Evolutionary conservation across 768 basidiomycete genomes (phyloP).

Genomic region (Trametes elegans): DNA sequence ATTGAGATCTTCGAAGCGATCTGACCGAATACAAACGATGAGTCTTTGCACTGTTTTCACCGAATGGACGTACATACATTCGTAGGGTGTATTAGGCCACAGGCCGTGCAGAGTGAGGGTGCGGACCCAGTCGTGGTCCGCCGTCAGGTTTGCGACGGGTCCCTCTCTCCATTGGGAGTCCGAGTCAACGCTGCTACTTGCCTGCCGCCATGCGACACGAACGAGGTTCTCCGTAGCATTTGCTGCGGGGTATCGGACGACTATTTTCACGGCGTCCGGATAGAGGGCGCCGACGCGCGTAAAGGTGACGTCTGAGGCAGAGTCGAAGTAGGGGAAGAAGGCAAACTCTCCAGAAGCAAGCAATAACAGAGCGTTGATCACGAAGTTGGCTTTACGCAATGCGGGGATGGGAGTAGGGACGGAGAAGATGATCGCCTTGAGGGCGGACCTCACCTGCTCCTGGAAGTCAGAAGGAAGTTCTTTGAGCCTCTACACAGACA

Average conservation of each 20-base stretch:
- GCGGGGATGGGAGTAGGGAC: conserved; percentile 30
- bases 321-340: conserved; percentile 52
- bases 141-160: conserved; percentile 43
- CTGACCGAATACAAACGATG: conserved; percentile 27
- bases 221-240: conserved; percentile 33
- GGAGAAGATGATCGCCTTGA: conserved; percentile 31
- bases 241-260: conserved; percentile 53
- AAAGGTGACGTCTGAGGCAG: conserved; percentile 55
- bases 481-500: background rate
- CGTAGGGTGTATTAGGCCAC: conserved; percentile 67
- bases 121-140: conserved; percentile 56
- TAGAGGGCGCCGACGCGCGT: conserved; percentile 71
- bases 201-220: conserved; percentile 47
- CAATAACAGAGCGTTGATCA: conserved; percentile 41
- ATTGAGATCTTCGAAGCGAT: conserved; percentile 42
- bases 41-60: background rate
- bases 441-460: conserved; percentile 8
- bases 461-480: conserved; percentile 1
- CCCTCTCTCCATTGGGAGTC: conserved; percentile 49
- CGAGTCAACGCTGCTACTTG: conserved; percentile 13
- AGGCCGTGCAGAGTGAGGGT: conserved; percentile 55
- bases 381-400: conserved; percentile 26
- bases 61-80: conserved; percentile 44
- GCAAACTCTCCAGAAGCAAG: conserved; percentile 47
- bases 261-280: conserved; percentile 59